phyloP scores from a whole-genome alignment of 495 filamentous ascomycete species.

The Neurospora sp. region DNA sequence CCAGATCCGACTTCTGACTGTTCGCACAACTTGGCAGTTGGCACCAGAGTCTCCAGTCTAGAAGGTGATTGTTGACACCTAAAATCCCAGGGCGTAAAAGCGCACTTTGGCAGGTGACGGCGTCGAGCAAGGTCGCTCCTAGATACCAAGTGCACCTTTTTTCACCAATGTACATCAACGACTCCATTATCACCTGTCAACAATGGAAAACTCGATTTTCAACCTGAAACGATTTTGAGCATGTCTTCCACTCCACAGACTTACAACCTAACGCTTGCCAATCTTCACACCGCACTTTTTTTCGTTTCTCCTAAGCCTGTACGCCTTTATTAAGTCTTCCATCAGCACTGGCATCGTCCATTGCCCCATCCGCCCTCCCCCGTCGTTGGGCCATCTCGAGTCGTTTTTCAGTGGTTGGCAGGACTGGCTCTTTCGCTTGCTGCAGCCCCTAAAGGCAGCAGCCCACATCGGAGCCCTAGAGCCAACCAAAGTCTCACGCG shows the following conservation, averaged over 20 bases:
- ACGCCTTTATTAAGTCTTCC: background rate
- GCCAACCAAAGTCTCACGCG: slow-evolving; percentile 18
- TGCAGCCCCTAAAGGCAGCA: slow-evolving; percentile 2
- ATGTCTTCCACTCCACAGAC: background rate
- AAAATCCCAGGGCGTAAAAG: background rate
- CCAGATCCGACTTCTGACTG: background rate
- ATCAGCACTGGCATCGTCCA: slow-evolving; percentile 2
- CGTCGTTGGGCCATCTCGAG: slow-evolving; percentile 1
- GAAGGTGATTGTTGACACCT: background rate
- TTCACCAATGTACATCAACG: background rate
- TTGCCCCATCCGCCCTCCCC: slow-evolving; percentile 1
- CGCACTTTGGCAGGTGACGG: background rate
- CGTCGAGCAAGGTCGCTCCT: background rate
- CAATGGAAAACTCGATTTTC: background rate
- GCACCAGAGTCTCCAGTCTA: background rate
- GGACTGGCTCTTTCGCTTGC: slow-evolving; percentile 3
- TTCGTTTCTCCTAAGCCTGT: background rate
- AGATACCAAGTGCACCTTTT: background rate
- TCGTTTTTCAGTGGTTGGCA: slow-evolving; percentile 1
- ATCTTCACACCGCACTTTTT: slow-evolving; percentile 1
- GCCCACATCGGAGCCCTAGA: slow-evolving; percentile 1
- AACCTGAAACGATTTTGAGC: background rate
- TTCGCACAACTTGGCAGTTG: background rate
- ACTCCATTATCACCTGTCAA: background rate
- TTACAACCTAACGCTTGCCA: background rate